Evolutionary conservation across 441 rosid genomes (phyloP).

Genomic region (Gossypium lobatum): DNA sequence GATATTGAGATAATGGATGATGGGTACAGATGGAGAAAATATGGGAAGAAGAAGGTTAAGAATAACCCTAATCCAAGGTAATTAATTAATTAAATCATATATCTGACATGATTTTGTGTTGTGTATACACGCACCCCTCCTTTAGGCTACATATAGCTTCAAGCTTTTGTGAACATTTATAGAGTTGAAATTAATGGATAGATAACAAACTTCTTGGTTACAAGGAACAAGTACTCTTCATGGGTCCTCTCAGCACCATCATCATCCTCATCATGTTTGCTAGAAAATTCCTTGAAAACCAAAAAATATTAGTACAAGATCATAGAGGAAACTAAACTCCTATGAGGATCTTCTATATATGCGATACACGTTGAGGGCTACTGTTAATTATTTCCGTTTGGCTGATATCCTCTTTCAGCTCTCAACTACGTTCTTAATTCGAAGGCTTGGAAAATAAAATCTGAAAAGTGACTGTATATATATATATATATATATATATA

Average conservation of each 20-base stretch:
- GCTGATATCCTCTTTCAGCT: too few relatives aligned
- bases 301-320: not conserved
- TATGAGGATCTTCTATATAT: too few relatives aligned
- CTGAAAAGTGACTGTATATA: too few relatives aligned
- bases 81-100: not conserved
- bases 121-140: not conserved
- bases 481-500: too few relatives aligned
- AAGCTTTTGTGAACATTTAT: not conserved
- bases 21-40: conserved; percentile 13
- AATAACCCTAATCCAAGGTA: conserved; percentile 10
- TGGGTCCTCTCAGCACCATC: too few relatives aligned
- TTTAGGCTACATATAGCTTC: not conserved
- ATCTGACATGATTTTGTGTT: not conserved
- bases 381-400: too few relatives aligned
- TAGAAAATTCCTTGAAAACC: not conserved
- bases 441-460: too few relatives aligned
- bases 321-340: not conserved
- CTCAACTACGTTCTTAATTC: too few relatives aligned
- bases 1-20: conserved; percentile 3
- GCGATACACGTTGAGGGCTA: too few relatives aligned
- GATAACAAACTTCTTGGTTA: not conserved
- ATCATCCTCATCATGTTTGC: not conserved
- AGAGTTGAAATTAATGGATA: not conserved
- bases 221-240: not conserved
- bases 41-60: conserved; percentile 13